A percentile compares a stretch with the other conserved stretches of the same genome.
These are phyloP conservation scores for Eruca vesicaria DNA, from an alignment of 441 rosid genomes.

Conservation along the genomic window DNA sequence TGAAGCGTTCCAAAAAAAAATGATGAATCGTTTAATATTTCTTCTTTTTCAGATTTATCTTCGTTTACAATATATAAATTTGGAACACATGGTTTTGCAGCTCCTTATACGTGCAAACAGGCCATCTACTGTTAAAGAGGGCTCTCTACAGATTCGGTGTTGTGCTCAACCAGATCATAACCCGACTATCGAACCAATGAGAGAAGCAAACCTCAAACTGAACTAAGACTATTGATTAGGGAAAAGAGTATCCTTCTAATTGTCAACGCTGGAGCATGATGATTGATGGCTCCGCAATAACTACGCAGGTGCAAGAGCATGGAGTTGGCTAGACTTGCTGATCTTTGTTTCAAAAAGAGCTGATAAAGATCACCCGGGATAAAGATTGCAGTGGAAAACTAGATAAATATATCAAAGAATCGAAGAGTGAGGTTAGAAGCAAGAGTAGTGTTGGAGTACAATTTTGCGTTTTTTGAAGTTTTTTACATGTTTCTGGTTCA, in stretches of 20 bases:
- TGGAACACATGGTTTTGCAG: conserved; percentile 85
- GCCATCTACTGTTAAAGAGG: conserved; percentile 67
- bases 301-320: conserved; percentile 48
- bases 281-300: conserved; percentile 59
- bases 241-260: no score
- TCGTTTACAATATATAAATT: background rate
- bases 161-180: conserved; percentile 72
- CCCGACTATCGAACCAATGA: conserved; percentile 70
- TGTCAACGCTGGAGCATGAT: no score
- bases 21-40: background rate
- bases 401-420: conserved; percentile 47
- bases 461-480: no score
- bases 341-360: conserved; percentile 56
- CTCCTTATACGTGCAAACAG: conserved; percentile 76
- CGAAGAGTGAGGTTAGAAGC: conserved; percentile 13
- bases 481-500: no score
- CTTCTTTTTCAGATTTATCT: background rate
- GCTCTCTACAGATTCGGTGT: conserved; percentile 92
- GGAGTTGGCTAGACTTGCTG: conserved; percentile 66
- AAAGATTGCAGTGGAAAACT: conserved; percentile 54
- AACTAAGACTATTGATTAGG: conserved; percentile 5
- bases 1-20: background rate
- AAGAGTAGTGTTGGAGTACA: conserved; percentile 1
- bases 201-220: conserved; percentile 55
- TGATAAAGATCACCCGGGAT: conserved; percentile 60